Base-by-base conservation (phyloP, 495 filamentous ascomycete genomes). In the Rhypophila decipiens region DNA sequence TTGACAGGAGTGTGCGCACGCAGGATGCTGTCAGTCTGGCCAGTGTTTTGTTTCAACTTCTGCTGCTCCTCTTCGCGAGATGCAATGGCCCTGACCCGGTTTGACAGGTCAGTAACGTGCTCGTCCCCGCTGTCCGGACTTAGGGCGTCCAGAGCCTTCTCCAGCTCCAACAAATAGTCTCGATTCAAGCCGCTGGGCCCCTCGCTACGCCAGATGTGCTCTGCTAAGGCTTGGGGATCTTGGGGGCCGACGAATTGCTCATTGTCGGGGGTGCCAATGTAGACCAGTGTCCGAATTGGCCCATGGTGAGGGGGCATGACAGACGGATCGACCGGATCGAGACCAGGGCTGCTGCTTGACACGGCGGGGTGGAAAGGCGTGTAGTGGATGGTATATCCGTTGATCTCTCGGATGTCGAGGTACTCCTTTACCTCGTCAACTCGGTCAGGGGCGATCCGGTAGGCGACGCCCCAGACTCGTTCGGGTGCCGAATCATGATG, bases 331-430 rank as follows among this genome's bases (percentile, higher is more conserved):
- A 27, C 23, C 7, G 58, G 46, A 34, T 59, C 55, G 24, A 71
- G 59, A 17, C 63, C 68, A 44, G 71, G 58, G n/a, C n/a, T n/a
- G n/a, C n/a, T n/a, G n/a, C n/a, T n/a, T n/a, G n/a, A n/a, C n/a
- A n/a, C n/a, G 11, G 76, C 70, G 9, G 85, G 77, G 59, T 87
- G 72, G 65, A 95, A 95, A 1, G 83, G 80, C 18, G 87, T 90
- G 65, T 87, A 87, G 60, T 94, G 88, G 52, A 93, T 89, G 24
- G 79, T 86, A 61, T 97, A 97, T 5, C 94, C 94, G 63, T 97
- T 93, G 56, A 96, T 95, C 68, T 99, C 94, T 12, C 94, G 85
- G 47, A 95, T 90, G 61, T 97, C 90, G 29, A 99, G 88, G 64
- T 96, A 69, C 44, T 85, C 76, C 48, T 86, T 83, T 3, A 96